Percentiles rank a stretch among this genome's conserved stretches.
These are phyloP conservation scores for Cutaneotrichosporon sp. DNA, from an alignment of 1,284 basidiomycete species.

Conservation along the genomic window DNA sequence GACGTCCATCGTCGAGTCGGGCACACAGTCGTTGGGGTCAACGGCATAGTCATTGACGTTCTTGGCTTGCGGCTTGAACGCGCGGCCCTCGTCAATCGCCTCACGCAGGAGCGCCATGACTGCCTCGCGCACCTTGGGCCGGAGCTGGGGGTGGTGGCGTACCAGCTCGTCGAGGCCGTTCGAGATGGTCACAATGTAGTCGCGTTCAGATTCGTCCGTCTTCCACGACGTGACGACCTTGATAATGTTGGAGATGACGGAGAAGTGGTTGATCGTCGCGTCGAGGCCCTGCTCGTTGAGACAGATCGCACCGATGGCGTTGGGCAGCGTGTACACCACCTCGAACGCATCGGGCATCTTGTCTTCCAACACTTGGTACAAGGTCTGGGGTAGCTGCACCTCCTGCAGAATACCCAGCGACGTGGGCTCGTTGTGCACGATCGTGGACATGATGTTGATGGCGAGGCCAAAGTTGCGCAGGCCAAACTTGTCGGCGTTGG, in stretches of 20 bases:
- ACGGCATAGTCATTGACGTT: constrained; percentile 22
- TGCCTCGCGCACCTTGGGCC: constrained; percentile 69
- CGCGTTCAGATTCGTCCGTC: constrained; percentile 79
- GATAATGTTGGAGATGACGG: constrained; percentile 78
- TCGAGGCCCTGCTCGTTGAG: constrained; percentile 86
- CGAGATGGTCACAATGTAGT: constrained; percentile 83
- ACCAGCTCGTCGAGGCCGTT: constrained; percentile 90
- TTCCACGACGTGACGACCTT: constrained; percentile 82
- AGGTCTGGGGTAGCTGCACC: constrained; percentile 77
- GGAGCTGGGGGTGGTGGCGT: constrained; percentile 88
- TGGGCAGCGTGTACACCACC: constrained; percentile 85
- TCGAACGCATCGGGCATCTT: constrained; percentile 84
- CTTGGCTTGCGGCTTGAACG: constrained; percentile 22
- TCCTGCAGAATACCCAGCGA: constrained; percentile 91
- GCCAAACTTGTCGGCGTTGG: constrained; percentile 76
- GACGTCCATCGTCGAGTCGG: constrained; percentile 1
- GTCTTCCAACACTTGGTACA: constrained; percentile 77
- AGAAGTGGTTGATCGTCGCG: constrained; percentile 68
- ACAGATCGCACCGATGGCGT: constrained; percentile 94
- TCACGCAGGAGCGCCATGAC: constrained; percentile 63
- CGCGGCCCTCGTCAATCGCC: constrained; percentile 51
- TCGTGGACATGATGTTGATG: constrained; percentile 95
- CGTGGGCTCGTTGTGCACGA: constrained; percentile 98
- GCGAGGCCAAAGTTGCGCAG: constrained; percentile 57
- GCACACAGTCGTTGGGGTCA: constrained; percentile 2